Percentiles rank a stretch among this genome's conserved stretches.
phyloP scores from a whole-genome alignment of 1,284 basidiomycete species.

The Leccinum laetum region DNA sequence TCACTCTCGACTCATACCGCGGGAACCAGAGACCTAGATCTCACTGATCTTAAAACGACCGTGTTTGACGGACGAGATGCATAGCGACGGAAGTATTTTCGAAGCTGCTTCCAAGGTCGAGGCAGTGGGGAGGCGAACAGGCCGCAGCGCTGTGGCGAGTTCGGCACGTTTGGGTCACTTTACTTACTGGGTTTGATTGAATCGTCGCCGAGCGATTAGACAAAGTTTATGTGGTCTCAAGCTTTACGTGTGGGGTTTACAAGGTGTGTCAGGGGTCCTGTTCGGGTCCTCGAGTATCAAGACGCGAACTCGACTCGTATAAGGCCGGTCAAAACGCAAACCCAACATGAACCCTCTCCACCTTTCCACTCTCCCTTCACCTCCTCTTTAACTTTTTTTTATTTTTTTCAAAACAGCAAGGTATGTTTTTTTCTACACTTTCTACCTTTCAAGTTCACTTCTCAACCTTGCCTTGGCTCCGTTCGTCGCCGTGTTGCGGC shows the following conservation, averaged over 20 bases:
- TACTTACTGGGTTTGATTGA: slow-evolving; percentile 1
- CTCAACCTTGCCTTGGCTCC: slow-evolving; percentile 1
- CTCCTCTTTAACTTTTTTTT: slow-evolving; percentile 2
- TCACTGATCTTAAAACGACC: background rate
- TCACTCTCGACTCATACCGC: background rate
- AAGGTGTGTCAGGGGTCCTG: background rate
- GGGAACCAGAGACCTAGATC: background rate
- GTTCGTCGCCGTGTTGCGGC: slow-evolving; percentile 10
- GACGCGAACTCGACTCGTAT: slow-evolving; percentile 31
- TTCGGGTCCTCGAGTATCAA: slow-evolving; percentile 10
- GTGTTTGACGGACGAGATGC: slow-evolving; percentile 21
- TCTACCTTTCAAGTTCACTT: background rate
- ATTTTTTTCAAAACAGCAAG: slow-evolving; percentile 13
- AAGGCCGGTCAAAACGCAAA: slow-evolving; percentile 32
- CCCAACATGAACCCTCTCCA: slow-evolving; percentile 33
- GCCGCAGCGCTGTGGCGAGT: background rate
- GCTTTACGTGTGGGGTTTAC: slow-evolving; percentile 3
- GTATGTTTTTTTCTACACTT: slow-evolving; percentile 7
- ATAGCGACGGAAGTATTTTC: slow-evolving; percentile 6
- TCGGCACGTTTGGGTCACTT: background rate
- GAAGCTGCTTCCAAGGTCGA: slow-evolving; percentile 2
- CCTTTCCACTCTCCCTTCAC: slow-evolving; percentile 25
- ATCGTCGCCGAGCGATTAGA: background rate
- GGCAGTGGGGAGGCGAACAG: background rate
- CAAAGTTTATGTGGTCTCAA: slow-evolving; percentile 4